Evolutionary conservation across 768 basidiomycete species (phyloP).

Genomic region (Daedalea quercina): DNA sequence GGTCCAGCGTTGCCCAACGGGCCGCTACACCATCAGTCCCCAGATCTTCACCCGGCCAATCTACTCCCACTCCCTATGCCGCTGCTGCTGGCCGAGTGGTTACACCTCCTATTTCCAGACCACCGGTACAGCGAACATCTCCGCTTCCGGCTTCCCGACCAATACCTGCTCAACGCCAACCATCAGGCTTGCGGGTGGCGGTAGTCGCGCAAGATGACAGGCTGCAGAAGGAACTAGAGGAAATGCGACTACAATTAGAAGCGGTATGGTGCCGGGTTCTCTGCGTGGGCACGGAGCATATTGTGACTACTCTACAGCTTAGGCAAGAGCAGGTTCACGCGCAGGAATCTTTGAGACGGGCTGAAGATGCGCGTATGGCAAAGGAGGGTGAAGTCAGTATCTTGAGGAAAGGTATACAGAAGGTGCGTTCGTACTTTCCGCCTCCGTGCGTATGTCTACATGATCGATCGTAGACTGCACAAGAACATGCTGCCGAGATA

Average conservation of each 20-base stretch:
- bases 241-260: slow-evolving; percentile 31
- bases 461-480: slow-evolving; percentile 30
- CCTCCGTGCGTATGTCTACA: neutral
- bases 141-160: neutral
- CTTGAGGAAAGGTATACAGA: slow-evolving; percentile 59
- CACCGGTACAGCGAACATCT: neutral
- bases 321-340: slow-evolving; percentile 41
- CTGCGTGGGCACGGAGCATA: neutral
- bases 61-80: neutral
- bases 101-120: neutral
- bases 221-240: slow-evolving; percentile 9
- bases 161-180: neutral
- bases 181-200: neutral
- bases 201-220: neutral
- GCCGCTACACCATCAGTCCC: neutral
- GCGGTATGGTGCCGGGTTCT: slow-evolving; percentile 32
- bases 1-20: neutral
- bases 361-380: slow-evolving; percentile 41
- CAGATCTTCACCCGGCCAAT: neutral
- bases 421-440: slow-evolving; percentile 32
- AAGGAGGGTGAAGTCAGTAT: slow-evolving; percentile 71
- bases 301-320: slow-evolving; percentile 32
- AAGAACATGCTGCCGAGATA: slow-evolving; percentile 53
- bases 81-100: neutral
- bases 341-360: slow-evolving; percentile 38